Base-by-base conservation (phyloP, 345 rosid genomes). In the Populus davidiana region DNA sequence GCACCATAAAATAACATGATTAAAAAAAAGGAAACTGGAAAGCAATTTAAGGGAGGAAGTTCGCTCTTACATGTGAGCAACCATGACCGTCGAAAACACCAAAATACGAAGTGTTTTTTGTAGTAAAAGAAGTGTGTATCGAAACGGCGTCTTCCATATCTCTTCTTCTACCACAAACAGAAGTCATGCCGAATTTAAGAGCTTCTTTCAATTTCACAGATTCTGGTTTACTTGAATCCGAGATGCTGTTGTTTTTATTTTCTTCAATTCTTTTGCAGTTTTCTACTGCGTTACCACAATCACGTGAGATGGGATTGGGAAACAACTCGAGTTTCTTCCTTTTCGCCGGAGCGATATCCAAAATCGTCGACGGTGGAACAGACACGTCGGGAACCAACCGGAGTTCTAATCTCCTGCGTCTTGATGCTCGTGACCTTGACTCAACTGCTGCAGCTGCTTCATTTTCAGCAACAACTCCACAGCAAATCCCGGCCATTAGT, bases 11-110 rank as follows among this genome's bases (percentile, higher is more conserved):
- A 38, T 7, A 36, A 36, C 72, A 21, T 0, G 17, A 44, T 33
- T 12, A 61, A 14, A 61, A 20, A 36, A 31, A 47, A 12, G 1
- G 12, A 20, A n/a, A 18, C 0, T 17, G 44, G 13, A 2, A 43
- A 43, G 14, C 14, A 11, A 43, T 23, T 29, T 31, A 9, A 20
- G 43, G 25, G 1, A 16, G 27, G 21, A 5, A 18, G 16, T 6
- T n/a, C 23, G 12, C 25, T 33, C 43, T 47, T 87, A 94, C 99
- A 80, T 96, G 99, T 78, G 99, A 96, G 90, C 99, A 96, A 63
- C 99, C 99, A 80, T 96, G 99, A 44, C 99, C 99, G 67, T 96
- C 99, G 41, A 88, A 96, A 2, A 96, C 94, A 29, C 95, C 98
- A 73, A 84, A 96, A 70, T 92, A 90, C 0, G 79, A 82, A 2